A percentile compares a stretch with the other conserved stretches of the same genome.
phyloP scores from a whole-genome alignment of 2,329 filamentous ascomycete species.

The Alternaria brassicae region DNA sequence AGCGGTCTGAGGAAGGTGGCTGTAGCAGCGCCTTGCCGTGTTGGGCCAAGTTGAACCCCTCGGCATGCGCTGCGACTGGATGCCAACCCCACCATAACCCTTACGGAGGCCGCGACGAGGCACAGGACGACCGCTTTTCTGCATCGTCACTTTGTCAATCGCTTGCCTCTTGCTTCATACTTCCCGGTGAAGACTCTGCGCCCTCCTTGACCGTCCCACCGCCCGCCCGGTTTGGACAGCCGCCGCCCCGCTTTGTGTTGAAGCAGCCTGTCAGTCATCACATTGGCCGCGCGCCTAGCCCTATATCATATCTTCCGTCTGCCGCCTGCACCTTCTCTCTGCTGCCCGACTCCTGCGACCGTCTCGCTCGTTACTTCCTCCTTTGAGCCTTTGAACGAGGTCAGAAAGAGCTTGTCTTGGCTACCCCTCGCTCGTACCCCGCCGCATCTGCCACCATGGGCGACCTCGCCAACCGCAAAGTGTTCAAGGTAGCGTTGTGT shows the following conservation, averaged over 20 bases:
- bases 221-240: constrained; percentile 26
- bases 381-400: neutral
- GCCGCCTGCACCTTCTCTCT: constrained; percentile 20
- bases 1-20: constrained; percentile 28
- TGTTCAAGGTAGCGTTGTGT: constrained; percentile 36
- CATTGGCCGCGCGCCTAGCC: constrained; percentile 40
- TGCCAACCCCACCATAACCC: constrained; percentile 20
- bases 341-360: constrained; percentile 12
- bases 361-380: neutral
- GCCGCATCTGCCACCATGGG: constrained; percentile 55
- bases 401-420: constrained; percentile 57
- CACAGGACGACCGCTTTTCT: constrained; percentile 30
- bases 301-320: constrained; percentile 32
- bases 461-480: constrained; percentile 75
- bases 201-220: constrained; percentile 17
- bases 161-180: constrained; percentile 19
- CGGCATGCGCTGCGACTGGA: constrained; percentile 19
- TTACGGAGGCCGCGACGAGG: constrained; percentile 24
- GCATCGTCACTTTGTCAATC: constrained; percentile 22
- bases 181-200: constrained; percentile 26
- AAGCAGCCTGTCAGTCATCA: constrained; percentile 31
- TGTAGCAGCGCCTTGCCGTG: constrained; percentile 12
- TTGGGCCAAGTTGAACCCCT: constrained; percentile 16
- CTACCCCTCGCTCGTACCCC: constrained; percentile 3
- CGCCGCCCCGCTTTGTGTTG: constrained; percentile 28